Percentiles rank a stretch among this genome's conserved stretches.
These are phyloP conservation scores for Microstroma glucosiphilum DNA, from an alignment of 1,284 basidiomycete genomes.

Conservation along the genomic window DNA sequence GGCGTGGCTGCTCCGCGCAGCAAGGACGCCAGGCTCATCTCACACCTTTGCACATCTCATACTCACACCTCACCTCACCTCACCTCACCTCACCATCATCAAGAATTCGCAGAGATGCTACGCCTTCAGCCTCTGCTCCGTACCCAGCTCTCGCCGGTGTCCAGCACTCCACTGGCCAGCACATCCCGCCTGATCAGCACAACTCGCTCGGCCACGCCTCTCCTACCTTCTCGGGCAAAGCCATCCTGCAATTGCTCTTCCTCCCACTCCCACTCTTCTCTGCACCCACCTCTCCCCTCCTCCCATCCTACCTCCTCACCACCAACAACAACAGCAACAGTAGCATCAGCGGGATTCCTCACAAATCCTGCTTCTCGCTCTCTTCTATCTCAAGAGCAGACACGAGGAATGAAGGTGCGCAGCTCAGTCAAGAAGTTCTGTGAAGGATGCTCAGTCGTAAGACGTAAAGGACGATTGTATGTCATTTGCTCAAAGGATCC, in stretches of 20 bases:
- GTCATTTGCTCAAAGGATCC: slow-evolving; percentile 89
- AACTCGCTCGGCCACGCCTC: background rate
- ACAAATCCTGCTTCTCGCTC: background rate
- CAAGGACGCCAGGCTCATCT: too few species aligned
- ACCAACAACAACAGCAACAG: background rate
- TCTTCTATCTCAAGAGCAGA: background rate
- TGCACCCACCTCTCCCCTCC: too few species aligned
- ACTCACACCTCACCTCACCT: too few species aligned
- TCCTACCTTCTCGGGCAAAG: background rate
- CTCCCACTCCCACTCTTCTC: background rate
- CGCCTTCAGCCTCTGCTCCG: too few species aligned
- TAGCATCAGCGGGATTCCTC: background rate
- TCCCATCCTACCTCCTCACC: background rate
- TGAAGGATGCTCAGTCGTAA: slow-evolving; percentile 49
- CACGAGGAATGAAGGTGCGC: slow-evolving; percentile 88
- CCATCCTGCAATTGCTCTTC: background rate
- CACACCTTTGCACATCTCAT: too few species aligned
- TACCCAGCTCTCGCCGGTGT: too few species aligned
- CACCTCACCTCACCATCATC: too few species aligned
- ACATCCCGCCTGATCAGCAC: background rate
- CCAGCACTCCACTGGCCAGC: too few species aligned
- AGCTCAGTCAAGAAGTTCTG: slow-evolving; percentile 73
- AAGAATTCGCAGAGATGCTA: too few species aligned
- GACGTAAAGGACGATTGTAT: slow-evolving; percentile 81
- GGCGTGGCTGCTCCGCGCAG: too few species aligned